These are phyloP conservation scores for Entomortierella beljakovae DNA, from an alignment of 192 early-diverging fungal species.

Conservation along the genomic window DNA sequence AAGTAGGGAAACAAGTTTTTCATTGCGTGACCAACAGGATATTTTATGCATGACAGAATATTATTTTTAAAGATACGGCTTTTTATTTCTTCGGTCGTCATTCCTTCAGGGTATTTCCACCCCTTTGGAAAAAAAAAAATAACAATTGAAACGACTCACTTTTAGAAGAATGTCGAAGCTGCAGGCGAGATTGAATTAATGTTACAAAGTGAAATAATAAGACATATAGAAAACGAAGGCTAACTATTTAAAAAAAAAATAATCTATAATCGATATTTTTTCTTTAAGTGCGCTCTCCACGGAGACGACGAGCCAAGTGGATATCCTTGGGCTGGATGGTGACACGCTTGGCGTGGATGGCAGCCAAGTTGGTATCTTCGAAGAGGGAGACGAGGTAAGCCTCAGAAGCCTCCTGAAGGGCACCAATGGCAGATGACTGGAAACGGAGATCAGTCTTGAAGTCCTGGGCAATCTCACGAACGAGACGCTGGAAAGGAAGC, in stretches of 20 bases:
- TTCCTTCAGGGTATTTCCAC: neutral
- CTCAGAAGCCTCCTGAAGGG: constrained; percentile 68
- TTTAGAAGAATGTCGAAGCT: constrained; percentile 7
- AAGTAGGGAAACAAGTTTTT: neutral
- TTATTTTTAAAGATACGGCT: no score
- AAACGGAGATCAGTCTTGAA: constrained; percentile 99
- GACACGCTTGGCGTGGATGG: constrained; percentile 99
- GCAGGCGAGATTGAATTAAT: constrained; percentile 33
- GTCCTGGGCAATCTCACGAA: constrained; percentile 99
- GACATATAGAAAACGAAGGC: constrained; percentile 6
- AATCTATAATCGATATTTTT: neutral
- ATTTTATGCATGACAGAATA: neutral
- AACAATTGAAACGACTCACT: constrained; percentile 8
- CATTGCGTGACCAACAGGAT: no score
- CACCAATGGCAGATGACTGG: constrained; percentile 98
- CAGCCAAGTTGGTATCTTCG: constrained; percentile 99
- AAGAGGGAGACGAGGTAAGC: constrained; percentile 92
- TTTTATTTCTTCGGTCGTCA: constrained; percentile 5
- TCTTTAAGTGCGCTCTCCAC: constrained; percentile 89
- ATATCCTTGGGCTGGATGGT: constrained; percentile 99
- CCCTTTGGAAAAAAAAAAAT: constrained; percentile 9
- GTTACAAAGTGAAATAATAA: constrained; percentile 49
- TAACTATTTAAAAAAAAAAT: neutral
- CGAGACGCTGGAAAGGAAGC: constrained; percentile 94
- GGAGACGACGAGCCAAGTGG: constrained; percentile 97